phyloP scores from a whole-genome alignment of 495 filamentous ascomycete genomes.

The Daldinia decipiens region DNA sequence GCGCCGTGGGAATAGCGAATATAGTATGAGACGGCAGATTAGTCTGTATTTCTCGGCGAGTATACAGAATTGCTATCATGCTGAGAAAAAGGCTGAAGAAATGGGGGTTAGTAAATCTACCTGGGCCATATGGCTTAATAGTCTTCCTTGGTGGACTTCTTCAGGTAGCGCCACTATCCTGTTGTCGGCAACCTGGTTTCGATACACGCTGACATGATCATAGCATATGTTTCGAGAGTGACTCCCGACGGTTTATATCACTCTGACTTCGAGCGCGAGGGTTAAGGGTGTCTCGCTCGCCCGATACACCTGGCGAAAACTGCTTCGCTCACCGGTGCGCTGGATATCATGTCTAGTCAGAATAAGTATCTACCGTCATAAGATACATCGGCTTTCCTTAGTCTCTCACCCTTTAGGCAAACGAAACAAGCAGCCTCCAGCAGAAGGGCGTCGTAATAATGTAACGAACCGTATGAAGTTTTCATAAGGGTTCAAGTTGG shows the following conservation, averaged over 20 bases:
- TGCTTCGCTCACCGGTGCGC: constrained; percentile 23
- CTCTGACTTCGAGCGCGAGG: constrained; percentile 11
- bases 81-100: constrained; percentile 11
- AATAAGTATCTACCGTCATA: constrained; percentile 3
- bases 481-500: constrained; percentile 17
- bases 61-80: constrained; percentile 12
- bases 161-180: constrained; percentile 15
- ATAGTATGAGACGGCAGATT: neutral
- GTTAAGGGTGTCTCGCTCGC: constrained; percentile 4
- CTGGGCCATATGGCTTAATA: constrained; percentile 7
- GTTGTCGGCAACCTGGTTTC: constrained; percentile 3
- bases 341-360: constrained; percentile 1
- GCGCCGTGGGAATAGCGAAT: constrained; percentile 47
- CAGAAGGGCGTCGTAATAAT: constrained; percentile 15
- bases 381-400: constrained; percentile 11
- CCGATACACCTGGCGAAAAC: constrained; percentile 9
- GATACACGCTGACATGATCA: constrained; percentile 17
- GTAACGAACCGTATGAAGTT: constrained; percentile 13
- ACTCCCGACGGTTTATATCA: neutral
- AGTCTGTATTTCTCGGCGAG: constrained; percentile 24
- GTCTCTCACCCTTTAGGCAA: constrained; percentile 22
- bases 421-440: constrained; percentile 15
- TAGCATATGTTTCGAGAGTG: constrained; percentile 22
- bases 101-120: constrained; percentile 22
- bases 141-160: constrained; percentile 8